Percentiles rank a stretch among this genome's conserved stretches.
Evolutionary conservation across 257 asterid species (phyloP).

Genomic region (Ilex aquifolium): DNA sequence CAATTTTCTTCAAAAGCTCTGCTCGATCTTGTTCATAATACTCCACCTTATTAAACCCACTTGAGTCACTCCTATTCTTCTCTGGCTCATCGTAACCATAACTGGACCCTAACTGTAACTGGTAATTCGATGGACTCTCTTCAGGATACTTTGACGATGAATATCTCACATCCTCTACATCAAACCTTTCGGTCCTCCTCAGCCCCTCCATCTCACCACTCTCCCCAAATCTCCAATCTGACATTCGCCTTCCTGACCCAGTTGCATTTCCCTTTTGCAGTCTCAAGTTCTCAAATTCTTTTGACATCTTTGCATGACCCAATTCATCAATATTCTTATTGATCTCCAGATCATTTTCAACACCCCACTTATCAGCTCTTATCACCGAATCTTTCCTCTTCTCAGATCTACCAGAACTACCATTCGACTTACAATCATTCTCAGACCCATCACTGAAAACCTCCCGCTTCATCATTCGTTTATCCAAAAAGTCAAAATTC

Average conservation of each 20-base stretch:
- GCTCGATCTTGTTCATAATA: conserved; percentile 43
- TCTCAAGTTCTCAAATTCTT: conserved; percentile 20
- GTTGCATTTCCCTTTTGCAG: conserved; percentile 19
- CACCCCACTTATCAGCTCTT: conserved; percentile 23
- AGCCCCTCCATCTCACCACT: conserved; percentile 14
- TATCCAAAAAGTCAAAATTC: conserved; percentile 29
- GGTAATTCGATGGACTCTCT: conserved; percentile 33
- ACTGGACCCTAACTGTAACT: conserved; percentile 19
- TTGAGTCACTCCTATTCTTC: conserved; percentile 22
- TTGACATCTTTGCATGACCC: conserved; percentile 18
- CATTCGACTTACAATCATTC: conserved; percentile 48
- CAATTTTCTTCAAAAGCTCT: conserved; percentile 61
- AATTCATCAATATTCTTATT: conserved; percentile 20
- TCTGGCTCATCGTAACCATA: conserved; percentile 28
- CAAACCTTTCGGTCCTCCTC: conserved; percentile 25
- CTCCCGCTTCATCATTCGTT: conserved; percentile 22
- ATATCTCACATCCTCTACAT: conserved; percentile 19
- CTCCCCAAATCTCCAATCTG: conserved; percentile 21
- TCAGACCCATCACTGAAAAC: conserved; percentile 42
- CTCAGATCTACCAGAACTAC: conserved; percentile 42
- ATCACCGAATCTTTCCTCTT: conserved; percentile 18
- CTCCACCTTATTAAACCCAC: conserved; percentile 30
- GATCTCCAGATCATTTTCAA: conserved; percentile 21
- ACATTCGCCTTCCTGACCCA: conserved; percentile 8
- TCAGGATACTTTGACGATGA: conserved; percentile 15